phyloP scores from a whole-genome alignment of 805 yeast genomes.

The Blastobotrys mokoenaii region DNA sequence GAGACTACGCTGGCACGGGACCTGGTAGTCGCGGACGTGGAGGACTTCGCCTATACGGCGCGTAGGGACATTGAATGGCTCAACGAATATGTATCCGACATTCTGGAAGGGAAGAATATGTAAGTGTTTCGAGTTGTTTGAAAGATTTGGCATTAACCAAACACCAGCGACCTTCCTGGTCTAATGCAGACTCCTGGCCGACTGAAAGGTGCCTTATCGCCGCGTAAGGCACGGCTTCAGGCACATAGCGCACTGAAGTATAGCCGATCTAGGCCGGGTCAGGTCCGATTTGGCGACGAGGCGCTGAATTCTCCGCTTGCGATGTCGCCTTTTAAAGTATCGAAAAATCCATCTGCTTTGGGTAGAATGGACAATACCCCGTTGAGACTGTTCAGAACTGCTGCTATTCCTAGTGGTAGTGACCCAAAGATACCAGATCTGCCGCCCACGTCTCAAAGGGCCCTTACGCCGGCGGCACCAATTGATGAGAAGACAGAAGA shows the following conservation, averaged over 20 bases:
- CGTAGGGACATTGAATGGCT: conserved; percentile 35
- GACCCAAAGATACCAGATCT: too few relatives aligned
- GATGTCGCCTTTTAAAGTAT: not conserved
- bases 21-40: conserved; percentile 32
- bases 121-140: conserved; percentile 11
- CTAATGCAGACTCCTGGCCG: conserved; percentile 23
- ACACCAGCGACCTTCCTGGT: conserved; percentile 11
- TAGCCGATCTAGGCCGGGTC: too few relatives aligned
- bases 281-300: too few relatives aligned
- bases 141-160: not conserved
- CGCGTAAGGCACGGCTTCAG: conserved; percentile 8
- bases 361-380: too few relatives aligned
- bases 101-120: conserved; percentile 22
- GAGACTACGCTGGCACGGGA: conserved; percentile 36
- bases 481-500: too few relatives aligned
- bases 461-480: too few relatives aligned
- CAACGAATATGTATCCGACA: conserved; percentile 35
- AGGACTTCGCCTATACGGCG: conserved; percentile 34
- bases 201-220: conserved; percentile 13
- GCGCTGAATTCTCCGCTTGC: too few relatives aligned
- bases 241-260: not conserved
- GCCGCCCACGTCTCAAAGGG: too few relatives aligned
- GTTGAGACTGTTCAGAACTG: too few relatives aligned
- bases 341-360: not conserved
- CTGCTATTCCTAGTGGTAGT: too few relatives aligned